Percentiles rank a stretch among this genome's conserved stretches.
Evolutionary conservation across 148 eudicot genomes (phyloP).

Genomic region (Arbutus unedo): DNA sequence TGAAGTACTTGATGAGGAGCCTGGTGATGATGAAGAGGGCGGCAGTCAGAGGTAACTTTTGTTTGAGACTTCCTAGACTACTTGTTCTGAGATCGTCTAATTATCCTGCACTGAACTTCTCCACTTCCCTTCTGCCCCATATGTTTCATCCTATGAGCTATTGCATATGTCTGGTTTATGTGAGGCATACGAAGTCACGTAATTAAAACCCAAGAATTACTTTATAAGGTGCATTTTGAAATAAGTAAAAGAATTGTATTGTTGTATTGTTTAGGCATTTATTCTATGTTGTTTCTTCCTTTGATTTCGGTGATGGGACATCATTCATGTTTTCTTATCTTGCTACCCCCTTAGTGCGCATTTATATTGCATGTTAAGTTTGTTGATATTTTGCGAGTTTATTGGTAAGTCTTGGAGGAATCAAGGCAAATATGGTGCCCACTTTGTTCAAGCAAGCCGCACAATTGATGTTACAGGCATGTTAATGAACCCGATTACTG

Average conservation of each 20-base stretch:
- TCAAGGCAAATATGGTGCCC: too few species aligned
- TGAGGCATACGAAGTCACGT: neutral
- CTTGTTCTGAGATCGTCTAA: neutral
- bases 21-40: slow-evolving; percentile 91
- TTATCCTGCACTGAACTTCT: too few species aligned
- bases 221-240: neutral
- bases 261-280: neutral
- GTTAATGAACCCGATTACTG: neutral
- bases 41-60: slow-evolving; percentile 73
- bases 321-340: neutral
- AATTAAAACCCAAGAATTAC: neutral
- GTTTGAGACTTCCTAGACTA: neutral
- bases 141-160: too few species aligned
- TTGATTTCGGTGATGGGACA: neutral
- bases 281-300: neutral
- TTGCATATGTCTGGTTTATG: too few species aligned
- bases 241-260: neutral
- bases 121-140: too few species aligned
- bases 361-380: too few species aligned
- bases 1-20: slow-evolving; percentile 93
- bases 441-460: too few species aligned
- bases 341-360: too few species aligned
- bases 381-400: too few species aligned
- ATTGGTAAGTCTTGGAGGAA: too few species aligned
- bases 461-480: too few species aligned